phyloP scores from a whole-genome alignment of 2,329 filamentous ascomycete genomes.

The Diaporthe ilicicola region DNA sequence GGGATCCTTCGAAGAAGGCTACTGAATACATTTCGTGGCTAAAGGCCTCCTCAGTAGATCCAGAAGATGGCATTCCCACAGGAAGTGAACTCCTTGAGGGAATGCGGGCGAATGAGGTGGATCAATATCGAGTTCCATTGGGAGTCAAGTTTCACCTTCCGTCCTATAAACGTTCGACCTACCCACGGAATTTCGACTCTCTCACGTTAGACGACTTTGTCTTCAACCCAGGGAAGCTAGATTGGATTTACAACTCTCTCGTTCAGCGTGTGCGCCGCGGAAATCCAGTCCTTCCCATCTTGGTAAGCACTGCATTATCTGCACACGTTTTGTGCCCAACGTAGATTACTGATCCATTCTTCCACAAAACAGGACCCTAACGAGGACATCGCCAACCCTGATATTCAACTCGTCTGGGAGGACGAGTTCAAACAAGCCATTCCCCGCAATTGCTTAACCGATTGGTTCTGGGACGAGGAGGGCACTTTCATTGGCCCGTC shows the following conservation, averaged over 20 bases:
- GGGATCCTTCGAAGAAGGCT: too few relatives aligned
- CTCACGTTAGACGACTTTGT: background rate
- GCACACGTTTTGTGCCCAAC: too few relatives aligned
- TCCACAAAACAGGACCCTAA: background rate
- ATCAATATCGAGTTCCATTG: background rate
- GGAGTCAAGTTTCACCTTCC: background rate
- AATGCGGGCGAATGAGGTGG: constrained; percentile 15
- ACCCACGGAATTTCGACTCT: background rate
- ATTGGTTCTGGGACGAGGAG: background rate
- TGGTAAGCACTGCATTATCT: background rate
- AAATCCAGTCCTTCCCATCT: background rate
- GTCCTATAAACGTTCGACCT: background rate
- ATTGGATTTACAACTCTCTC: background rate
- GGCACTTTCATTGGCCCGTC: background rate
- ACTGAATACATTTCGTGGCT: background rate
- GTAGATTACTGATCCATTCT: background rate
- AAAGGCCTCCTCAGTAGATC: background rate
- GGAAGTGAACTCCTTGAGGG: background rate
- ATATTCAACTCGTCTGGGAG: background rate
- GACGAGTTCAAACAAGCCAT: background rate
- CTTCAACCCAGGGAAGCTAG: background rate
- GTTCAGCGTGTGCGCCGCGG: background rate
- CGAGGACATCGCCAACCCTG: too few relatives aligned
- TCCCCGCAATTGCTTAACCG: constrained; percentile 9
- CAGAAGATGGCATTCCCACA: background rate